These are phyloP conservation scores for Elongisporangium senticosum DNA, from an alignment of 352 stramenopile species.

Conservation along the genomic window DNA sequence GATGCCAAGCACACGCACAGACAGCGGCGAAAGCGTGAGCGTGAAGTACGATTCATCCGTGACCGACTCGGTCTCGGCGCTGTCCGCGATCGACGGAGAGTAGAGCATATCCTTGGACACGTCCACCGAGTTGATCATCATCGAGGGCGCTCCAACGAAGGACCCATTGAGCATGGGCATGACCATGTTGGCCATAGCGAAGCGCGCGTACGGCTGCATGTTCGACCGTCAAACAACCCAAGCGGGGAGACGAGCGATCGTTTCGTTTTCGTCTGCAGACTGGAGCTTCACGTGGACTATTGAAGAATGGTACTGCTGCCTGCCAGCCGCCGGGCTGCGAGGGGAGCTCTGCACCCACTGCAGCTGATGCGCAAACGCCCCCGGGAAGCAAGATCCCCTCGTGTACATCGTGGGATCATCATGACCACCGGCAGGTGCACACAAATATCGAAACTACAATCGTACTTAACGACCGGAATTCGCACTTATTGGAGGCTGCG, in stretches of 20 bases:
- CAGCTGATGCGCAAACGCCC: neutral
- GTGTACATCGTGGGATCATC: neutral
- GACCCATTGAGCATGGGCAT: neutral
- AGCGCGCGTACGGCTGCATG: neutral
- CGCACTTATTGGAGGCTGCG: neutral
- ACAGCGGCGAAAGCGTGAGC: neutral
- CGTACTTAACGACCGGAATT: neutral
- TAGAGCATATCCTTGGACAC: neutral
- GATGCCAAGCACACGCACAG: neutral
- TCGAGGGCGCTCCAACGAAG: neutral
- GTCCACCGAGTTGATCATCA: neutral
- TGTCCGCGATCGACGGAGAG: neutral
- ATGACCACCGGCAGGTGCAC: neutral
- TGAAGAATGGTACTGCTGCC: neutral
- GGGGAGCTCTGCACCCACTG: neutral
- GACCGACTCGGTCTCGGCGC: conserved; percentile 66
- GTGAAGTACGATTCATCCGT: conserved; percentile 21
- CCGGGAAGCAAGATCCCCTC: neutral
- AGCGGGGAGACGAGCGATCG: neutral
- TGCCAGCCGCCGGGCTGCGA: neutral
- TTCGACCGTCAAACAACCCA: neutral
- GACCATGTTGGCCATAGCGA: neutral
- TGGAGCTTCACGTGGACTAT: neutral
- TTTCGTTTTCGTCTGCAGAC: neutral
- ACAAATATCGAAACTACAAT: neutral